Evolutionary conservation across 495 filamentous ascomycete genomes (phyloP).

Genomic region (Geoglossum glabrum): DNA sequence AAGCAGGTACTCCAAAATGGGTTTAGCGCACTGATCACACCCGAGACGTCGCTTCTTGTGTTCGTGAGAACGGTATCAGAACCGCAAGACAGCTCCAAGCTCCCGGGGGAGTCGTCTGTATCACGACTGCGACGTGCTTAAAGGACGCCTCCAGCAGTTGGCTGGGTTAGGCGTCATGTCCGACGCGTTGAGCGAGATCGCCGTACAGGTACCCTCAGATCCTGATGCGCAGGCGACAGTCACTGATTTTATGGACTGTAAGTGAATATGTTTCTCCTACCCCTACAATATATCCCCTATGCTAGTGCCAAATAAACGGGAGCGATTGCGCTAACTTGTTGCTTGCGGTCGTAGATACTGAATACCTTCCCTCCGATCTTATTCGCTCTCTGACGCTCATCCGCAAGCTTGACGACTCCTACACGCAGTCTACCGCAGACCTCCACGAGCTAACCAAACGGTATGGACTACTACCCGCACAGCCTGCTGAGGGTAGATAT

Average conservation of each 20-base stretch:
- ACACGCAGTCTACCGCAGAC: conserved; percentile 38
- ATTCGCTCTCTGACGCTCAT: conserved; percentile 79
- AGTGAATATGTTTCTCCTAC: not conserved
- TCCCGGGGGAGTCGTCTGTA: not conserved
- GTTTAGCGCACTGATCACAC: not conserved
- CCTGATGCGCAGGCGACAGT: conserved; percentile 89
- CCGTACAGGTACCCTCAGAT: conserved; percentile 30
- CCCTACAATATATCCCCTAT: not conserved
- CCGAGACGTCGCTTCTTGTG: not conserved
- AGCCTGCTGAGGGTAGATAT: conserved; percentile 32
- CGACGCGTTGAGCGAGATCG: conserved; percentile 13
- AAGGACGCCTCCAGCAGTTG: not conserved
- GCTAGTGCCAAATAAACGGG: conserved; percentile 1
- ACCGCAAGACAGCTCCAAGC: not conserved
- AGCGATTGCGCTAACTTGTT: not conserved
- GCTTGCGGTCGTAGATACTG: conserved; percentile 31
- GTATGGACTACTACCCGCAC: conserved; percentile 50
- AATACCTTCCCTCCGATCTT: conserved; percentile 88
- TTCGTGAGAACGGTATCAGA: not conserved
- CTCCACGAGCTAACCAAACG: conserved; percentile 53
- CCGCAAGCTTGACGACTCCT: conserved; percentile 55
- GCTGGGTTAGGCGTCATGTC: conserved; percentile 6
- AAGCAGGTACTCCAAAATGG: no score
- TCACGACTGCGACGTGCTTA: not conserved
- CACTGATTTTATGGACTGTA: conserved; percentile 80